These are phyloP conservation scores for Telfairia occidentalis DNA, from an alignment of 331 rosid genomes.

Conservation along the genomic window DNA sequence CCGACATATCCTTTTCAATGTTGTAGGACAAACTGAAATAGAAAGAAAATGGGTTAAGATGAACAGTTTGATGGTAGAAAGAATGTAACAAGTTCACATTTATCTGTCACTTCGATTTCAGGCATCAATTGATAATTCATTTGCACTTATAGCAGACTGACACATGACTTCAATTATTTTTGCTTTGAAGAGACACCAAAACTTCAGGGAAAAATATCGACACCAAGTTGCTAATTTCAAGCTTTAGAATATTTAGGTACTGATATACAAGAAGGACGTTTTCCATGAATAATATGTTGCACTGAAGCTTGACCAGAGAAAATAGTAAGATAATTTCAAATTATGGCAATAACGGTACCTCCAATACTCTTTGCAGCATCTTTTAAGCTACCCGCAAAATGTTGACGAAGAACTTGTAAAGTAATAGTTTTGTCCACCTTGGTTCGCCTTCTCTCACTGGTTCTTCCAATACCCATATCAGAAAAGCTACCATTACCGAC, in stretches of 20 bases:
- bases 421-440: conserved; percentile 81
- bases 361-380: conserved; percentile 97
- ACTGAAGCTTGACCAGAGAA: background rate
- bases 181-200: too few species aligned
- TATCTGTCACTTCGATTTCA: background rate
- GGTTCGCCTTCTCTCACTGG: conserved; percentile 53
- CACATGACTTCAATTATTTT: too few species aligned
- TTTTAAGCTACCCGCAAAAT: conserved; percentile 87
- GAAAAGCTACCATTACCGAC: conserved; percentile 40
- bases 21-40: conserved; percentile 76
- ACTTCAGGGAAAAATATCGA: too few species aligned
- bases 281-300: background rate
- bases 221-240: background rate
- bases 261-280: background rate
- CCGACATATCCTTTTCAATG: conserved; percentile 89
- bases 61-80: conserved; percentile 9
- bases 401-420: conserved; percentile 65
- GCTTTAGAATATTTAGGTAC: background rate
- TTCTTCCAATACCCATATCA: conserved; percentile 31
- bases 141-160: background rate
- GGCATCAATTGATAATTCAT: background rate
- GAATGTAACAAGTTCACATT: background rate
- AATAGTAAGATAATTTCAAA: background rate
- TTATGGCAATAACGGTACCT: conserved; percentile 36
- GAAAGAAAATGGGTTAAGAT: conserved; percentile 8